These are phyloP conservation scores for Chaetomium olivaceum DNA, from an alignment of 2,329 filamentous ascomycete genomes.

Conservation along the genomic window DNA sequence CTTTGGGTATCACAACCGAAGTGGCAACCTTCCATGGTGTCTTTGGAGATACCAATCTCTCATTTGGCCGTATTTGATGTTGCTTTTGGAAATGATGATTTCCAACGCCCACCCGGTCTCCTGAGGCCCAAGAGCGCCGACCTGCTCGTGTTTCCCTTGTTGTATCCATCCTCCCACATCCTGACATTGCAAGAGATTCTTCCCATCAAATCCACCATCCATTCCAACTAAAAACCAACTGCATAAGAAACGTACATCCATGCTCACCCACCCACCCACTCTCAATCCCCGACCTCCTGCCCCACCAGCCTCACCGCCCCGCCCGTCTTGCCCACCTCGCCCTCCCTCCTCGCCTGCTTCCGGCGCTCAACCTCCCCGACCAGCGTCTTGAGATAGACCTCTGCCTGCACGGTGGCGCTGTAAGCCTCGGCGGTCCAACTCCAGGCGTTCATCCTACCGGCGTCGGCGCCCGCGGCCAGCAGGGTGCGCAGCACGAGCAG, in stretches of 20 bases:
- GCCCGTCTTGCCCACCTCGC: slow-evolving; percentile 2
- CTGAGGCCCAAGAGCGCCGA: neutral
- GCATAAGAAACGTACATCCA: neutral
- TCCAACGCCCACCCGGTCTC: neutral
- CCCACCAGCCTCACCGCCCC: slow-evolving; percentile 28
- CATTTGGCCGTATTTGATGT: neutral
- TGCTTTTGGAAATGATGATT: neutral
- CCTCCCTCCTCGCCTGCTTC: slow-evolving; percentile 17
- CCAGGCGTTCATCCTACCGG: slow-evolving; percentile 70
- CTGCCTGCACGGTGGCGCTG: slow-evolving; percentile 76
- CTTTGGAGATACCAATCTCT: too few species aligned
- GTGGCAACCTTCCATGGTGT: neutral
- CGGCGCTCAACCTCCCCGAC: slow-evolving; percentile 70
- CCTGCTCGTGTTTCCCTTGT: neutral
- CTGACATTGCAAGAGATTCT: too few species aligned
- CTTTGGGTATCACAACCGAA: neutral
- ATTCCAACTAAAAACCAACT: neutral
- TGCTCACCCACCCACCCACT: neutral
- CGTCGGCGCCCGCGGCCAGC: slow-evolving; percentile 75
- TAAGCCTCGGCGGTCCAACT: slow-evolving; percentile 85
- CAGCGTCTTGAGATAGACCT: slow-evolving; percentile 79
- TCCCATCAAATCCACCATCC: neutral
- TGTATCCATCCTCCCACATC: neutral
- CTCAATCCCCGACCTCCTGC: slow-evolving; percentile 8
- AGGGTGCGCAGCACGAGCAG: slow-evolving; percentile 75